Percentiles rank a stretch among this genome's conserved stretches.
Evolutionary conservation across 2,329 filamentous ascomycete species (phyloP).

Genomic region (Hirsutella thompsonii): DNA sequence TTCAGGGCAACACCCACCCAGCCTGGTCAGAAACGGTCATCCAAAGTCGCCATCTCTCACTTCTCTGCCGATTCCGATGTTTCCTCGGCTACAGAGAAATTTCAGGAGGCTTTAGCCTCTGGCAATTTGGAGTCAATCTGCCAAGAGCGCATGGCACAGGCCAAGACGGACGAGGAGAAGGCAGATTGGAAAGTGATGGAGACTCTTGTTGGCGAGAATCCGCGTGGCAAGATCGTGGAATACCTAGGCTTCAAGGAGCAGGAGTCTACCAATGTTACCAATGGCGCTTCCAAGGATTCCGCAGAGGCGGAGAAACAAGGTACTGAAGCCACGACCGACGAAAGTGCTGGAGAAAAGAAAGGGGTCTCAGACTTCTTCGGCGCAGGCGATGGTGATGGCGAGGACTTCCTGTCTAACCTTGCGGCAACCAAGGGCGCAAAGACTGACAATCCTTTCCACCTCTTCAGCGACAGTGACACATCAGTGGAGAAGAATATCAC

Average conservation of each 20-base stretch:
- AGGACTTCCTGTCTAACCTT: conserved; percentile 76
- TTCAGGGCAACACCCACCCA: conserved; percentile 49
- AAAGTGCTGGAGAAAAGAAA: conserved; percentile 34
- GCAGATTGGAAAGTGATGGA: conserved; percentile 93
- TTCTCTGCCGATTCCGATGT: conserved; percentile 82
- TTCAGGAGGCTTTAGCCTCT: conserved; percentile 68
- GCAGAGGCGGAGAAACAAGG: conserved; percentile 14
- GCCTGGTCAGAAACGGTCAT: conserved; percentile 52
- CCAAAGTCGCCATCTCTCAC: conserved; percentile 72
- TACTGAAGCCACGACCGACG: conserved; percentile 18
- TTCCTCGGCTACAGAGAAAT: conserved; percentile 71
- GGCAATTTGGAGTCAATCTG: conserved; percentile 73
- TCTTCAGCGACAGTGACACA: conserved; percentile 75
- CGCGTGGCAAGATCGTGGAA: conserved; percentile 74
- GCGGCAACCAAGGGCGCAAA: conserved; percentile 82
- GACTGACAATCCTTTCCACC: conserved; percentile 86
- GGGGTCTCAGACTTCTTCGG: conserved; percentile 74
- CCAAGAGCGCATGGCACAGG: conserved; percentile 60
- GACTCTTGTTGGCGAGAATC: conserved; percentile 72
- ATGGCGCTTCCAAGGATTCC: conserved; percentile 29
- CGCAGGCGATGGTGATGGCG: conserved; percentile 51
- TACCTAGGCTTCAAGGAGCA: conserved; percentile 75
- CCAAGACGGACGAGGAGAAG: conserved; percentile 81
- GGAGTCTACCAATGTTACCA: conserved; percentile 35
- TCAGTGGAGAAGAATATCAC: conserved; percentile 79